phyloP scores from a whole-genome alignment of 768 basidiomycete genomes.

The Kwoniella pini region DNA sequence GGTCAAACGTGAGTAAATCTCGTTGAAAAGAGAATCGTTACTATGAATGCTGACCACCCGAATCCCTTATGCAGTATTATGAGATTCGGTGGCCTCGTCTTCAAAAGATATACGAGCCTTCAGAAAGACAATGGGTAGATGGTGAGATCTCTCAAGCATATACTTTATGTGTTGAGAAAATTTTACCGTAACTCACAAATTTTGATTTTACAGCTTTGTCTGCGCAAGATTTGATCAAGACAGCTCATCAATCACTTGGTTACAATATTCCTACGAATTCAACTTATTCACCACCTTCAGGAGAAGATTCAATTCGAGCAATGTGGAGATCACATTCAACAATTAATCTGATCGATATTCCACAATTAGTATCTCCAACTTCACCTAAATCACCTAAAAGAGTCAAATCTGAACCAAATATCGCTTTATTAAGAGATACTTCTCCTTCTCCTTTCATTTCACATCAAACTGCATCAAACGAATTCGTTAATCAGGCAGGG shows the following conservation, averaged over 20 bases:
- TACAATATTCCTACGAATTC: slow-evolving; percentile 15
- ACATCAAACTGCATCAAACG: no score
- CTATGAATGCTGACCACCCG: no score
- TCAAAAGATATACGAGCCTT: slow-evolving; percentile 65
- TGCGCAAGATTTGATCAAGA: slow-evolving; percentile 17
- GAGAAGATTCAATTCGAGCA: slow-evolving; percentile 29
- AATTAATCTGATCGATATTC: slow-evolving; percentile 8
- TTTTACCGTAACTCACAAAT: not conserved
- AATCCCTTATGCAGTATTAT: slow-evolving; percentile 62
- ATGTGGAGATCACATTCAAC: slow-evolving; percentile 28
- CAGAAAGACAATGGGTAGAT: slow-evolving; percentile 69
- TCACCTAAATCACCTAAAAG: slow-evolving; percentile 15
- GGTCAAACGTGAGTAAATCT: slow-evolving; percentile 63
- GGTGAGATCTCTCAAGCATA: slow-evolving; percentile 36
- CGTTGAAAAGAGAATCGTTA: no score
- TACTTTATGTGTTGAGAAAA: not conserved
- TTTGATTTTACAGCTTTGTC: slow-evolving; percentile 21
- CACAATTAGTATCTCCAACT: slow-evolving; percentile 11
- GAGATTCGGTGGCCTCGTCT: slow-evolving; percentile 82
- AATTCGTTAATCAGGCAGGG: no score
- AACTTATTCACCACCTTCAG: slow-evolving; percentile 16
- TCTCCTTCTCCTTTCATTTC: no score
- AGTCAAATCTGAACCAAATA: slow-evolving; percentile 5
- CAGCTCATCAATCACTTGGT: slow-evolving; percentile 35
- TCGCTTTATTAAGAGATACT: not conserved